These are phyloP conservation scores for Sordariomycetes sp. DNA, from an alignment of 2,329 filamentous ascomycete genomes.

Conservation along the genomic window DNA sequence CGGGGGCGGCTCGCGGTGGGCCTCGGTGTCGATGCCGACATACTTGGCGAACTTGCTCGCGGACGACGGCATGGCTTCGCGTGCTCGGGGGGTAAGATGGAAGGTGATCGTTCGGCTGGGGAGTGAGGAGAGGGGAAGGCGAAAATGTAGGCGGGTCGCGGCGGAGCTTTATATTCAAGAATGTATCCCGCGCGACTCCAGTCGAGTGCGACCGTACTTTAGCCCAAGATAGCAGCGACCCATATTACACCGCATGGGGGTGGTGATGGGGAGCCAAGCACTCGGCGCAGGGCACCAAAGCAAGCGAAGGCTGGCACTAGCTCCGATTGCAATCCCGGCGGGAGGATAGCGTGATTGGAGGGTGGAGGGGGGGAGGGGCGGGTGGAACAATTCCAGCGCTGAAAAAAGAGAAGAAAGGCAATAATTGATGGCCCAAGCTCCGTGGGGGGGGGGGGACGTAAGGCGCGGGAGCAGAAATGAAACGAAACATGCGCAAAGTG, in stretches of 20 bases:
- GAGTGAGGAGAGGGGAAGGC: not conserved
- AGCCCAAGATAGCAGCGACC: not conserved
- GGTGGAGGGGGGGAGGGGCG: not conserved
- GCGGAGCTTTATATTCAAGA: not conserved
- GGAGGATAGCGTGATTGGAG: not conserved
- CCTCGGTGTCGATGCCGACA: slow-evolving; percentile 18
- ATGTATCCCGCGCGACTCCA: too few relatives aligned
- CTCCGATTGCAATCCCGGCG: not conserved
- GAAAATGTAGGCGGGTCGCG: not conserved
- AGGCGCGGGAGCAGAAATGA: too few relatives aligned
- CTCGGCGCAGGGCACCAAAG: not conserved
- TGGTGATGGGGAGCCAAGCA: not conserved
- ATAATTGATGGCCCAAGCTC: not conserved
- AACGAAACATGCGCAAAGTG: too few relatives aligned
- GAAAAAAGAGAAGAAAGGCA: not conserved
- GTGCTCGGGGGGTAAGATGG: not conserved
- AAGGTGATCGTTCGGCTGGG: not conserved
- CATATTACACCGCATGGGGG: not conserved
- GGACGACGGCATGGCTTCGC: not conserved
- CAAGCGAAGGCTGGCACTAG: not conserved
- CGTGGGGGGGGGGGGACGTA: too few relatives aligned
- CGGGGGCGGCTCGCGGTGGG: slow-evolving; percentile 15
- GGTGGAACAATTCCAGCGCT: not conserved
- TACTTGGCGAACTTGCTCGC: slow-evolving; percentile 12
- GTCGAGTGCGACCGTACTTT: not conserved